phyloP scores from a whole-genome alignment of 371 early-diverging fungal genomes.

The Choanephora cucurbitarum region DNA sequence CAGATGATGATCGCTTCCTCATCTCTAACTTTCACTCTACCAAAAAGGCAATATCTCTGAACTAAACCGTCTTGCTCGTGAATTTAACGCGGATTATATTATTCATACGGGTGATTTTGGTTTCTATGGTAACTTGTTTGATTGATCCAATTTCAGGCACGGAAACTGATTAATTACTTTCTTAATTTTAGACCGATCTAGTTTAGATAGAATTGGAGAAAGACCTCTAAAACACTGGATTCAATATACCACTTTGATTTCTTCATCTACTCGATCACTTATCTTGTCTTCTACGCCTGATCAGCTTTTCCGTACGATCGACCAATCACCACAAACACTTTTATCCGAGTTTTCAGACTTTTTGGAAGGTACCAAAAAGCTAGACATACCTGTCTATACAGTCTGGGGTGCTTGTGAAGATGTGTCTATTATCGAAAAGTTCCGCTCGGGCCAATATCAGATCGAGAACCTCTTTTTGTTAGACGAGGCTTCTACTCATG shows the following conservation, averaged over 20 bases:
- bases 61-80: conserved; percentile 63
- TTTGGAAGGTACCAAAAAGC: conserved; percentile 41
- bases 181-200: conserved; percentile 46
- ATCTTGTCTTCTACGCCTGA: conserved; percentile 45
- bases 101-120: conserved; percentile 76
- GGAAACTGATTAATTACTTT: neutral
- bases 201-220: conserved; percentile 61
- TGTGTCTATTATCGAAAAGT: conserved; percentile 63
- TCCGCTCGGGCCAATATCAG: conserved; percentile 52
- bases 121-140: conserved; percentile 54
- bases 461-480: conserved; percentile 59
- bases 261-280: conserved; percentile 47
- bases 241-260: conserved; percentile 64
- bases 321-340: conserved; percentile 47
- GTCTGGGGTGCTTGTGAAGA: conserved; percentile 75
- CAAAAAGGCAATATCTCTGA: conserved; percentile 48
- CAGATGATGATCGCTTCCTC: neutral
- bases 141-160: no score
- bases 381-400: conserved; percentile 66
- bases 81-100: conserved; percentile 58
- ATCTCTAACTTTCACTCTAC: neutral
- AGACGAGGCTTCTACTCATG: conserved; percentile 58
- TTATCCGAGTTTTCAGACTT: conserved; percentile 61
- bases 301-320: conserved; percentile 51
- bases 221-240: conserved; percentile 65